Evolutionary conservation across 495 filamentous ascomycete species (phyloP), one percentile per base, ranked within the genome.

Genomic region (Neurospora sublineolata): DNA sequence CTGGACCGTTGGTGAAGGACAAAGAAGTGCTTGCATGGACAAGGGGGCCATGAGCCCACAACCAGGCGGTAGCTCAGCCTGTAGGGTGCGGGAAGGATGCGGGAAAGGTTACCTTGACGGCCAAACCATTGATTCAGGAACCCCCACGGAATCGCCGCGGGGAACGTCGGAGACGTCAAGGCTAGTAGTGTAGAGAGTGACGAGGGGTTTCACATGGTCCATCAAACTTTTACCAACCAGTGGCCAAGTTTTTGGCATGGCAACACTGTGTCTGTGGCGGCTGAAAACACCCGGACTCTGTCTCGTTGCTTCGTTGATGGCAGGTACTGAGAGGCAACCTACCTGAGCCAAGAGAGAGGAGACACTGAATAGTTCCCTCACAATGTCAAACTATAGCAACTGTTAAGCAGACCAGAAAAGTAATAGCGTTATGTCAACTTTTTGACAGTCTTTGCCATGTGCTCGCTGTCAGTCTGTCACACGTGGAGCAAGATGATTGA

Each of bases 171-270:
- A 7, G 14, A 36, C 14, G 14, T 64, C 14, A 30, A 64, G 52
- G 52, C 52, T 64, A 8, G 33, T 36, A n/a, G n/a, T n/a, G n/a
- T n/a, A 36, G 33, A 36, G 67, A 23, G 18, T 69, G 44, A 71
- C 72, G 18, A 36, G 52, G 27, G 52, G 27, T 33, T 64, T 77
- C 76, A 78, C 77, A 79, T 77, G 79, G 73, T 72, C 69, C 75
- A 69, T 74, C 64, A 74, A 74, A 73, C 69, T 75, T 76, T 76
- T 71, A 42, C 70, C 20, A 68, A 42, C 64, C 52, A 60, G 76
- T 37, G 74, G 76, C 78, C 71, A 75, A 39, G 37, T 67, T 23
- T 11, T 14, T 73, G 72, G 77, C 76, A 44, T 37, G 23, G 52
- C 27, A 20, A 64, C 52, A 76, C 77, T 70, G 75, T 78, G 69